A percentile compares a stretch with the other conserved stretches of the same genome.
Evolutionary conservation across 768 basidiomycete genomes (phyloP).

Genomic region (Lactarius tabidus): DNA sequence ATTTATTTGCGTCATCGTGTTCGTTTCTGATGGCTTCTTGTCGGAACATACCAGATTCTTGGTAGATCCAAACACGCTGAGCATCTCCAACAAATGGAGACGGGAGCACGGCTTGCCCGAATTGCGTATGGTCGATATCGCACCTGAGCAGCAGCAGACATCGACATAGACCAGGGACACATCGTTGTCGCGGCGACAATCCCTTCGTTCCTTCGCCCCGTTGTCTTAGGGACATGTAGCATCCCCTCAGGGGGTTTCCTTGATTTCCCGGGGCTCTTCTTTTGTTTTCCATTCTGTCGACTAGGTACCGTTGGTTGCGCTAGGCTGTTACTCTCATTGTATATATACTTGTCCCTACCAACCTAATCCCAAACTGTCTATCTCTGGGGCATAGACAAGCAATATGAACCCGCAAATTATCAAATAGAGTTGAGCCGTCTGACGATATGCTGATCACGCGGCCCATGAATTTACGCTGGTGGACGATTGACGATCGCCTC

Average conservation of each 20-base stretch:
- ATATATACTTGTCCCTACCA: slow-evolving; percentile 1
- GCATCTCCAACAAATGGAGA: slow-evolving; percentile 83
- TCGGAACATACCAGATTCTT: slow-evolving; percentile 53
- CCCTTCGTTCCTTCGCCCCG: not conserved
- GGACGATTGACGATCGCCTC: not conserved
- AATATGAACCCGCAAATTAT: not conserved
- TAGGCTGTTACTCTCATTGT: slow-evolving; percentile 2
- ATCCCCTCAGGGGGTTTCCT: not conserved
- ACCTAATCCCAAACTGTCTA: slow-evolving; percentile 3
- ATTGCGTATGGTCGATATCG: slow-evolving; percentile 54
- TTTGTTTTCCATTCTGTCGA: not conserved
- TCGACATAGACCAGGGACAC: slow-evolving; percentile 5
- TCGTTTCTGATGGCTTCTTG: not conserved
- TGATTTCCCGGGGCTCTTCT: not conserved
- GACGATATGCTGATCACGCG: not conserved
- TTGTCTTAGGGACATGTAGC: not conserved
- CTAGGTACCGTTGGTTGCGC: slow-evolving; percentile 9
- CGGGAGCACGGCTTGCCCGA: slow-evolving; percentile 76
- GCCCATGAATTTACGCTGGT: not conserved
- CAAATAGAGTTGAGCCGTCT: not conserved
- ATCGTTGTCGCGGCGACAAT: slow-evolving; percentile 1
- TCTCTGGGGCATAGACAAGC: not conserved
- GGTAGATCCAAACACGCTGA: slow-evolving; percentile 66
- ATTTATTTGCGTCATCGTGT: not conserved
- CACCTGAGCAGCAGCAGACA: slow-evolving; percentile 22